Evolutionary conservation across 192 early-diverging fungal species (phyloP).

Genomic region (Chytriomyces confervae): DNA sequence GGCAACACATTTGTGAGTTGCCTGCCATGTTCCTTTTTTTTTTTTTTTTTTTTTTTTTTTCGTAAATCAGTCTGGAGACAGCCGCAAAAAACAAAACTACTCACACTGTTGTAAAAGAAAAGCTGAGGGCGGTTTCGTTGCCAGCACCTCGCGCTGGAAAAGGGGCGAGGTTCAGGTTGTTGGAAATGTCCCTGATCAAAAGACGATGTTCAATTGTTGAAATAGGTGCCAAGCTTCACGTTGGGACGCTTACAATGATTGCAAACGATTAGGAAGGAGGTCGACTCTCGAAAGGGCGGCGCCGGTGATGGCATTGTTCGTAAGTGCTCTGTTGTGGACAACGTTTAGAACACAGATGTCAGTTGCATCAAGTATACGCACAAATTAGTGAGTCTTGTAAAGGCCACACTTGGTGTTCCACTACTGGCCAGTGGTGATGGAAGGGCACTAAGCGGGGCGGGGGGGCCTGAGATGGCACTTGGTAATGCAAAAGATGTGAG

Average conservation of each 20-base stretch:
- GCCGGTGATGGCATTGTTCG: neutral
- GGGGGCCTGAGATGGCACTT: conserved; percentile 11
- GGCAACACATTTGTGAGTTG: neutral
- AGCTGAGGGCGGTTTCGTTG: neutral
- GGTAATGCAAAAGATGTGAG: neutral
- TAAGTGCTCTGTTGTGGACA: neutral
- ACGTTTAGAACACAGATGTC: neutral
- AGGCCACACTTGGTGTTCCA: neutral
- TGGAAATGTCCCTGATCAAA: neutral
- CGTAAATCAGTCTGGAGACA: neutral
- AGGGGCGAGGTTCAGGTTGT: neutral
- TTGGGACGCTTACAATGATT: neutral
- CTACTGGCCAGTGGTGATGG: neutral
- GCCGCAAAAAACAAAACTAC: neutral
- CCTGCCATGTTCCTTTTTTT: neutral
- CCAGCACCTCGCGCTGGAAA: neutral
- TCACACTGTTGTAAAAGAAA: neutral
- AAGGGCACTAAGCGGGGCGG: neutral
- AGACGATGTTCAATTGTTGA: neutral
- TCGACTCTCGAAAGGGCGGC: neutral
- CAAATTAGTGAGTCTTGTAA: neutral
- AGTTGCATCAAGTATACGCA: neutral
- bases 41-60: neutral
- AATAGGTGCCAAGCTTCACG: neutral
- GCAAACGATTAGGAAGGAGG: neutral